Evolutionary conservation across 257 asterid species (phyloP).

Genomic region (Gentiana dahurica): DNA sequence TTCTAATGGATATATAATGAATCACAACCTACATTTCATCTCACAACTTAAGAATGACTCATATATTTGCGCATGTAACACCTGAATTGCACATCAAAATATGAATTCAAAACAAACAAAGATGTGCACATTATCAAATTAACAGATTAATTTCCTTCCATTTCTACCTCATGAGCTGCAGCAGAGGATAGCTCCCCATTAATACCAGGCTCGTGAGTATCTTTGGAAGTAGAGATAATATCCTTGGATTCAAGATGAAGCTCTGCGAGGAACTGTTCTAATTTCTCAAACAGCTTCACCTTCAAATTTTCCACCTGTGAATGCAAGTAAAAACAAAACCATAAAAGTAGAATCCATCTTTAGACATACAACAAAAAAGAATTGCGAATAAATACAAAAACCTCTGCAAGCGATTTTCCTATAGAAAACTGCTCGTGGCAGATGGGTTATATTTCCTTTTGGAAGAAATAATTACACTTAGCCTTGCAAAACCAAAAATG

Average conservation of each 20-base stretch:
- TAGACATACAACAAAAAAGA: too few relatives aligned
- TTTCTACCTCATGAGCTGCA: slow-evolving; percentile 64
- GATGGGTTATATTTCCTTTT: too few relatives aligned
- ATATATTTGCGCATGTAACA: background rate
- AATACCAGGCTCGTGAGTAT: slow-evolving; percentile 27
- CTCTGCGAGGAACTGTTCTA: slow-evolving; percentile 87
- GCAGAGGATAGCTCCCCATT: slow-evolving; percentile 37
- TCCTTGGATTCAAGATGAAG: slow-evolving; percentile 68
- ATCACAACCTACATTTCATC: background rate
- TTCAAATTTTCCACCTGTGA: slow-evolving; percentile 84
- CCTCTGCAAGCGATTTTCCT: too few relatives aligned
- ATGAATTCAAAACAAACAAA: background rate
- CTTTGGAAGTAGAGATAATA: slow-evolving; percentile 30
- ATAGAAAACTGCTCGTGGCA: too few relatives aligned
- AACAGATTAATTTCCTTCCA: slow-evolving; percentile 5
- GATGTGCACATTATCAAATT: background rate
- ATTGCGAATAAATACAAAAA: too few relatives aligned
- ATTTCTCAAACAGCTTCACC: slow-evolving; percentile 80
- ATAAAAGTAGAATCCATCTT: too few relatives aligned
- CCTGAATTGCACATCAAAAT: background rate
- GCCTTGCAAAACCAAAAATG: too few relatives aligned
- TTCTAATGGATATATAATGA: slow-evolving; percentile 2
- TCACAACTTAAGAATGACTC: background rate
- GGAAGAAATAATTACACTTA: too few relatives aligned
- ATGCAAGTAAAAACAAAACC: slow-evolving; percentile 4